Base-by-base conservation (phyloP, 2,329 filamentous ascomycete genomes). In the Keithomyces neogunnii region DNA sequence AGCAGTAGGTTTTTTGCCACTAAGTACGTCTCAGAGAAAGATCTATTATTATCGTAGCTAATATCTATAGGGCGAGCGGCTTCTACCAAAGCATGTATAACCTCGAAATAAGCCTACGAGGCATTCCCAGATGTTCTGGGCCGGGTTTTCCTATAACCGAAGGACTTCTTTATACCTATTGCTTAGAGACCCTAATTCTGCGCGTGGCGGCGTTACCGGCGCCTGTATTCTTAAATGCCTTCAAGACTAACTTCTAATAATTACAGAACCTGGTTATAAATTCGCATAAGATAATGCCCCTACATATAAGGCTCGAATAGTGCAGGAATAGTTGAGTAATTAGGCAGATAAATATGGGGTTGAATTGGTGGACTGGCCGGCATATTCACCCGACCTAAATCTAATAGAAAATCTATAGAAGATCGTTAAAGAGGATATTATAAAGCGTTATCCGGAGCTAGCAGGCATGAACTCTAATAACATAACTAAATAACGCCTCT, bases 321-420 rank as follows among this genome's bases (percentile, higher is more conserved):
- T 56, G 0, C 29, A 56, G 42, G 30, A 47, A 2, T 56, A 31
- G 55, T 31, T 55, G 19, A 1, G 2, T n/a, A 13, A 50, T 31
- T 52, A n/a, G 47, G 43, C 49, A 26, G 4, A 28, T 9, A 40
- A 50, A 44, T 47, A 55, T 48, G 29, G 47, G 5, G 40, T 52
- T 3, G 26, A 11, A 3, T 36, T 53, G 4, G 35, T 51, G 0
- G 33, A 52, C 26, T 56, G 36, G 54, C 54, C 48, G 5, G 38
- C 26, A 29, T 56, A 54, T 45, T 54, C 29, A 7, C 54, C 50
- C 30, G 33, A 56, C 44, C 48, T 54, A 42, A 51, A 56, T 42
- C 50, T 32, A 5, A 56, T 56, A 4, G 48, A 54, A 47, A 56
- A 54, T 47, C 40, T 51, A 49, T 52, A 26, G 54, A 53, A 54